Evolutionary conservation across 139 green algal species (phyloP), one percentile per base, ranked within the genome.

Genomic region (Gonium pectorale): DNA sequence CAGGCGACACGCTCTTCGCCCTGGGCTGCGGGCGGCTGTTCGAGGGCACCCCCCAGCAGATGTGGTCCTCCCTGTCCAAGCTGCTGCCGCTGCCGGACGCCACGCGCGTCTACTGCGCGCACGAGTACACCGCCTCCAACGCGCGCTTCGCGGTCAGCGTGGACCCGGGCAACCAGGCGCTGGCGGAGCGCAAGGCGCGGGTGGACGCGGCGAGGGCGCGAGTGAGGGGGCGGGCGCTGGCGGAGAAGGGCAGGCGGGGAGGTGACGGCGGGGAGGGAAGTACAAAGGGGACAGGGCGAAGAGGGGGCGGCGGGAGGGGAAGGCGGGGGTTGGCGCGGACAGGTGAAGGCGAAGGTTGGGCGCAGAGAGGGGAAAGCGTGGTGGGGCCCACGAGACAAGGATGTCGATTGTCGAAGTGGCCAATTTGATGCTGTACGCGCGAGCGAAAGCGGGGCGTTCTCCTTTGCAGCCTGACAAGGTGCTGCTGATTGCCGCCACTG

Each of bases 21-120:
- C 87, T 99, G 69, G 96, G 96, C 33, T 98, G 96, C 84, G 96
- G 96, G 0, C 90, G 96, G 8, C 87, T 98, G 71, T 99, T 99
- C 93, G 96, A 99, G 83, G 96, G 96, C 66, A 93, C 69, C 33
- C 89, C 93, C 1, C 35, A 91, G 49, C 75, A 89, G 86, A 98
- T 98, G 95, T 97, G 92, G 93, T 44, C 49, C 29, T 95, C 90
- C 5, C 89, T 98, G 41, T 92, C 81, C n/a, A 98, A 97, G 90
- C 75, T 98, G 60, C 51, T 90, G 44, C 52, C 72, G 21, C 91
- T 99, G 69, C 93, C 95, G 7, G 87, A 79, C 29, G 85, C 93
- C 46, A 96, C 95, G 6, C 60, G 52, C 0, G 95, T 98, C 5
- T 98, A 93, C 89, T 98, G 94, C 81, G 94, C 94, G 0, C 94